Conservation (phyloP, 2,329 filamentous ascomycete species). For the Aspergillus tanneri region DNA sequence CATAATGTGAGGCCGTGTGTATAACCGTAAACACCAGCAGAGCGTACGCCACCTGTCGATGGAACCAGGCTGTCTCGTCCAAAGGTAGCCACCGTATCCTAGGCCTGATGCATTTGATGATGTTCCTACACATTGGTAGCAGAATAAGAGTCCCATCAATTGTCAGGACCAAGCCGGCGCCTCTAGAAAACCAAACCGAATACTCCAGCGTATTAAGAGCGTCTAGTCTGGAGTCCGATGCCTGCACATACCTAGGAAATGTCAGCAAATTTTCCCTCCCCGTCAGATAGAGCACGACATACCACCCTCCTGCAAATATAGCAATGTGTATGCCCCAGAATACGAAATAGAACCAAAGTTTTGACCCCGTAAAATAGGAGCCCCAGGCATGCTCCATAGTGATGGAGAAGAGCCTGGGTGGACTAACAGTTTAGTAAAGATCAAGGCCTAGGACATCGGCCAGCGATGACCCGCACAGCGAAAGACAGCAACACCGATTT, state of each 20-base stretch:
- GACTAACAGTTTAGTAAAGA: constrained; percentile 5
- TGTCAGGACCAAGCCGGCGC: constrained; percentile 80
- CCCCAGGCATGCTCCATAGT: constrained; percentile 42
- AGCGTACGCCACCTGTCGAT: constrained; percentile 88
- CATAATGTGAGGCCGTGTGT: constrained; percentile 81
- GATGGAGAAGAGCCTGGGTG: constrained; percentile 36
- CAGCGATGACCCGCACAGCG: constrained; percentile 28
- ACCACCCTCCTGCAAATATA: constrained; percentile 86
- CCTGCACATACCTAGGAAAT: constrained; percentile 72
- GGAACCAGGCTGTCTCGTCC: constrained; percentile 97
- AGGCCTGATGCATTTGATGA: constrained; percentile 79
- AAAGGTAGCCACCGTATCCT: constrained; percentile 85
- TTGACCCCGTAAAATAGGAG: constrained; percentile 66
- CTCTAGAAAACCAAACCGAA: constrained; percentile 95
- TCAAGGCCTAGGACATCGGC: constrained; percentile 19
- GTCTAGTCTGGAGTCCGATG: constrained; percentile 63
- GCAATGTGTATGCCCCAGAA: constrained; percentile 78
- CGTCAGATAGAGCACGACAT: constrained; percentile 37
- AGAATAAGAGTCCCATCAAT: constrained; percentile 86
- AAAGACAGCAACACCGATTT: constrained; percentile 4
- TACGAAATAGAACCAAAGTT: constrained; percentile 74
- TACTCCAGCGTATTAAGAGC: constrained; percentile 77
- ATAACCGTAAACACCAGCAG: constrained; percentile 77
- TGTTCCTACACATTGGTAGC: constrained; percentile 89
- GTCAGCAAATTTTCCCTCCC: constrained; percentile 22